phyloP scores from a whole-genome alignment of 2,329 filamentous ascomycete genomes.

The Calonectria ilicicola region DNA sequence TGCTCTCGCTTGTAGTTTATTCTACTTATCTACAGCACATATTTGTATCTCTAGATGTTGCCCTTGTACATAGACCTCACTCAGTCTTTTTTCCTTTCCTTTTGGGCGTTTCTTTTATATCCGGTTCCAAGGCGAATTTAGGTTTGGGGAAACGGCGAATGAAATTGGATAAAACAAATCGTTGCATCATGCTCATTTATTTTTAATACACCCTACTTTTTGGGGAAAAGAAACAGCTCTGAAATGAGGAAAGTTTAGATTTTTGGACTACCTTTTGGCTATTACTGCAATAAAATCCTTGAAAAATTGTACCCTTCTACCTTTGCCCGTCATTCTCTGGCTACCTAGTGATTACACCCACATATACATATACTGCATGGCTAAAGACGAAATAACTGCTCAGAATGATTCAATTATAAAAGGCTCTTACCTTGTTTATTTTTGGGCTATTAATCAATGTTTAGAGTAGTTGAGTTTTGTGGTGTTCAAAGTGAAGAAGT shows the following conservation, averaged over 20 bases:
- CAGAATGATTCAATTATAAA: too few species aligned
- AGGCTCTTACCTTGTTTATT: too few species aligned
- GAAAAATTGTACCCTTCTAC: too few species aligned
- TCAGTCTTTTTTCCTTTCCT: background rate
- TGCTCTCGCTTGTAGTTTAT: background rate
- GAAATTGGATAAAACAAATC: background rate
- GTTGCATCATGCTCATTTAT: background rate
- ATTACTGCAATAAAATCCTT: too few species aligned
- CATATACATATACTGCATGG: too few species aligned
- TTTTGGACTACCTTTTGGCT: background rate
- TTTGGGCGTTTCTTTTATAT: background rate
- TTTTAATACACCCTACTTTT: slow-evolving; percentile 5
- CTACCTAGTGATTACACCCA: too few species aligned
- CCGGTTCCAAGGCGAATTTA: background rate
- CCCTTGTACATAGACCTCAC: background rate
- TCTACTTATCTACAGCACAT: background rate
- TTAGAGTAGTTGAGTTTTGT: too few species aligned
- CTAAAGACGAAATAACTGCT: too few species aligned
- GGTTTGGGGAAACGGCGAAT: background rate
- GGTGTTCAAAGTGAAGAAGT: too few species aligned
- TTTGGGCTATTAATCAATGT: too few species aligned
- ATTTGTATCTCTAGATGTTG: background rate
- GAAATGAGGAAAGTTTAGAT: background rate
- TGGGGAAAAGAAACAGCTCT: background rate
- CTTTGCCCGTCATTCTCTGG: too few species aligned